Base-by-base conservation (phyloP, 2,329 filamentous ascomycete species). In the Aschersonia sp. region DNA sequence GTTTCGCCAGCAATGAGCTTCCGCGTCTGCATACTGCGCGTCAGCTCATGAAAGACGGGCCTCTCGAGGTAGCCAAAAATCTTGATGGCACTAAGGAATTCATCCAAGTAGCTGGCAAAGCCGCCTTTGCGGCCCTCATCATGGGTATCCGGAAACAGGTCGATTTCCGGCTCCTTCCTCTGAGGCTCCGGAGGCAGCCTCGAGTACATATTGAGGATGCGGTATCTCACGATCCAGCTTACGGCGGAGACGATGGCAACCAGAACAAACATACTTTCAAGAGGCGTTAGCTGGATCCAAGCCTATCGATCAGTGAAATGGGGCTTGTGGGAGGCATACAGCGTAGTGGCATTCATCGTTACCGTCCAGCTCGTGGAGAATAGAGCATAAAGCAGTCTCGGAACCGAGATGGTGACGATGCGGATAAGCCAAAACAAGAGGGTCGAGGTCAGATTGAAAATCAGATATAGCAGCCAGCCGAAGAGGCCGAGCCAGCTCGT, bases 61-160 rank as follows among this genome's bases (percentile, higher is more conserved):
- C 92, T 80, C 63, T 98, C 92, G 42, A 98, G 71, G 60, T 97
- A 98, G 7, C 92, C 92, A 66, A 98, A 98, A 49, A 98, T 92
- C 65, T 97, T 98, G 69, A 98, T 98, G 32, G 94, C 92, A 61
- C 89, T 97, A 29, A 98, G 71, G 57, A 98, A 98, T 63, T 98
- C 94, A 65, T 98, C 92, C 30, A 98, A 73, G 57, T 98, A 98
- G 61, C 89, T 98, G n/a, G 87, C 81, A 43, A 98, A 71, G 0
- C 90, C 92, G 1, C 88, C 82, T 64, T 98, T 98, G 32, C 81
- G 81, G 52, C 89, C 88, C 45, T 85, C 85, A 55, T 95, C 90
- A 58, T 94, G 87, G 4, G 85, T 83, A 58, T 97, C 90, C 4
- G 92, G 89, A 60, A 97, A 97, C 10, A 98, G 73, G 58, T 97